phyloP scores from a whole-genome alignment of 2,329 filamentous ascomycete genomes.

The Chaetomiaceae sp. region DNA sequence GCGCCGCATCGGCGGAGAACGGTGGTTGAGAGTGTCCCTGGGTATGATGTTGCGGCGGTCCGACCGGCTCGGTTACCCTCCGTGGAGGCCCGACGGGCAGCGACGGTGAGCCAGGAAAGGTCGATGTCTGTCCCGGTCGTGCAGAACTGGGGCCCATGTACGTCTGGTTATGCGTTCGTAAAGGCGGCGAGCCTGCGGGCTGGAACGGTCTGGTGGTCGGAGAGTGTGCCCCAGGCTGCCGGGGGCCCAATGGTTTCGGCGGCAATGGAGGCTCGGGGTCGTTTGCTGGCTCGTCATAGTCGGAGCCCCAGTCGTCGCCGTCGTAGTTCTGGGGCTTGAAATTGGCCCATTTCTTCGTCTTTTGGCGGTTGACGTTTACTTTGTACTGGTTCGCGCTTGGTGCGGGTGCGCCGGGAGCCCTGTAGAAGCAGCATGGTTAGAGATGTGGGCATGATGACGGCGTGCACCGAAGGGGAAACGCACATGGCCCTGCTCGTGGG shows the following conservation, averaged over 20 bases:
- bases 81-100: constrained; percentile 14
- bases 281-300: constrained; percentile 58
- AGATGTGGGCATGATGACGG: neutral
- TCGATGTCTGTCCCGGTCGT: neutral
- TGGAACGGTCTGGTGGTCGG: constrained; percentile 20
- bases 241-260: constrained; percentile 23
- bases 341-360: constrained; percentile 93
- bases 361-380: constrained; percentile 80
- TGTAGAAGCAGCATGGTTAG: constrained; percentile 15
- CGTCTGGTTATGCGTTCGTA: constrained; percentile 24
- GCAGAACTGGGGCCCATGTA: neutral
- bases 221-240: constrained; percentile 15
- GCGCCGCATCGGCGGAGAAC: constrained; percentile 1
- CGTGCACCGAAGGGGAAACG: constrained; percentile 10
- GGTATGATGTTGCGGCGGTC: constrained; percentile 20
- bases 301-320: constrained; percentile 87
- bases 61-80: constrained; percentile 20
- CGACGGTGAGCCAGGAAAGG: neutral
- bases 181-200: constrained; percentile 21
- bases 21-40: constrained; percentile 11
- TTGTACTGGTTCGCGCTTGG: constrained; percentile 52
- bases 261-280: constrained; percentile 30
- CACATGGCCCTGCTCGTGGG: constrained; percentile 27
- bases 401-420: constrained; percentile 24
- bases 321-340: constrained; percentile 84